These are phyloP conservation scores for Luffa acutangula DNA, from an alignment of 306 rosid genomes.

Conservation along the genomic window DNA sequence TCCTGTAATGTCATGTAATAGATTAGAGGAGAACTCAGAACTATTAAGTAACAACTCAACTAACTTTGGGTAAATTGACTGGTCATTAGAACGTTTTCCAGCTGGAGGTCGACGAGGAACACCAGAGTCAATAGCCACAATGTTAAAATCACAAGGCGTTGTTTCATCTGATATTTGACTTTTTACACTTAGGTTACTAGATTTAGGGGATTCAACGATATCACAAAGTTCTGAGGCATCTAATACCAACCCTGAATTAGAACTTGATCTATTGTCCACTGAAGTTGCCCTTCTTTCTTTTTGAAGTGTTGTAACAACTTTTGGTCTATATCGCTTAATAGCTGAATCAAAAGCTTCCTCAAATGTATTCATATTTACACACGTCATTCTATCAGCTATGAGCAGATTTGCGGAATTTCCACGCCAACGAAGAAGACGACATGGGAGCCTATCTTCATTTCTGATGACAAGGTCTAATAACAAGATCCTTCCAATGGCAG, in stretches of 20 bases:
- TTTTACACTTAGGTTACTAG: constrained; percentile 25
- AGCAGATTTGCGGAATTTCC: constrained; percentile 86
- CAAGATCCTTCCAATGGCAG: constrained; percentile 81
- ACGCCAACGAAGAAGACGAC: constrained; percentile 90
- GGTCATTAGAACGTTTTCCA: constrained; percentile 92
- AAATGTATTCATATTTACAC: constrained; percentile 36
- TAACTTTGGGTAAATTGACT: constrained; percentile 75
- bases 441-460: constrained; percentile 97
- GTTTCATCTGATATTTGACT: constrained; percentile 30
- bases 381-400: constrained; percentile 50
- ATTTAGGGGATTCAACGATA: constrained; percentile 28
- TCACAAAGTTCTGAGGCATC: constrained; percentile 65
- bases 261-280: constrained; percentile 40
- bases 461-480: constrained; percentile 87
- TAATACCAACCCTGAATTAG: constrained; percentile 37
- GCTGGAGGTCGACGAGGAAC: constrained; percentile 98
- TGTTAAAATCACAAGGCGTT: constrained; percentile 34
- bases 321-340: constrained; percentile 53
- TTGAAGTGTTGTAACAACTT: constrained; percentile 42
- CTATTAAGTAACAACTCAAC: constrained; percentile 76
- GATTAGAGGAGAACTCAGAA: constrained; percentile 66
- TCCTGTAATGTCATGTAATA: constrained; percentile 63
- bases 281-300: constrained; percentile 84
- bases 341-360: constrained; percentile 57
- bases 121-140: constrained; percentile 65